Conservation (phyloP, 1,139 yeast species). For the Taphrina wiesneri region DNA sequence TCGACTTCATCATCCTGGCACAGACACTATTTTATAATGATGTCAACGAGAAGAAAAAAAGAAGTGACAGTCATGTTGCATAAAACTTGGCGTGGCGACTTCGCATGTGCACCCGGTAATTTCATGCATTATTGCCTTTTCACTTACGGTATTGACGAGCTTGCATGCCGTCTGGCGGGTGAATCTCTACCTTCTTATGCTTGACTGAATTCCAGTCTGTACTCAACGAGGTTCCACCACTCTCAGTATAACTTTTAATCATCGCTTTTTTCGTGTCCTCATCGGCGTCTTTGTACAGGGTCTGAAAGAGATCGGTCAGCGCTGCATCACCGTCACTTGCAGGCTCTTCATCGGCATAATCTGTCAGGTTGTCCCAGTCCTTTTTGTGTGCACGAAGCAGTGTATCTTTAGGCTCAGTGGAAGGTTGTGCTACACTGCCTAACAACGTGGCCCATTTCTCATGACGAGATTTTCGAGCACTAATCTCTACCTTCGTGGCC, state of each 20-base stretch:
- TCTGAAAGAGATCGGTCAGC: conserved; percentile 58
- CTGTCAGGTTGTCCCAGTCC: conserved; percentile 71
- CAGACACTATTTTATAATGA: conserved; percentile 55
- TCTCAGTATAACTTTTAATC: conserved; percentile 94
- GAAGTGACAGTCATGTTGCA: neutral
- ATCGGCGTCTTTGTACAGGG: conserved; percentile 75
- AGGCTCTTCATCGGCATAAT: conserved; percentile 44
- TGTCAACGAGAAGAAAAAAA: conserved; percentile 23
- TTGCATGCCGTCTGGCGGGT: conserved; percentile 39
- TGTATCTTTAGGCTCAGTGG: conserved; percentile 44
- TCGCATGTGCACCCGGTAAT: neutral
- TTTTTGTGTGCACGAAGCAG: conserved; percentile 58
- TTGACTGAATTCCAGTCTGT: conserved; percentile 94
- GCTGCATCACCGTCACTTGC: conserved; percentile 56
- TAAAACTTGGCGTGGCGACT: neutral
- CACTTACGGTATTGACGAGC: neutral
- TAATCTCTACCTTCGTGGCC: conserved; percentile 74
- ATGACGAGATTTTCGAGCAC: conserved; percentile 49
- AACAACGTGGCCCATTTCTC: conserved; percentile 51
- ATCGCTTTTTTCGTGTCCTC: conserved; percentile 89
- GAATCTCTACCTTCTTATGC: conserved; percentile 62
- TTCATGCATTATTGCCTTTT: neutral
- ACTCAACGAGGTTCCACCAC: conserved; percentile 89
- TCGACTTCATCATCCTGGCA: conserved; percentile 80
- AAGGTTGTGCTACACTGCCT: conserved; percentile 41